Evolutionary conservation across 768 basidiomycete genomes (phyloP).

Genomic region (Lactarius tabidus): DNA sequence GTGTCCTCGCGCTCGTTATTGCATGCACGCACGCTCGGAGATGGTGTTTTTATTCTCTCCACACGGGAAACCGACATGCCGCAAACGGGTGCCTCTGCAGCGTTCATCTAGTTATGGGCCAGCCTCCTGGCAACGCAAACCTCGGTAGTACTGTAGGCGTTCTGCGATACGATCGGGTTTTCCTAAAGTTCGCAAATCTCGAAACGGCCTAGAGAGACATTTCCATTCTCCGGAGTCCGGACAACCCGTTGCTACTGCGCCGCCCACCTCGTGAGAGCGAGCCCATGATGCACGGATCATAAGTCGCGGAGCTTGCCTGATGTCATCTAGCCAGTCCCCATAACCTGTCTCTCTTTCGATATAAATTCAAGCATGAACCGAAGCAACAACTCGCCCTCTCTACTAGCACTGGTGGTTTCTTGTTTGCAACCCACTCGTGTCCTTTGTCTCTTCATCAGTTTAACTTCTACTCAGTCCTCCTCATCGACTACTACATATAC

Average conservation of each 20-base stretch:
- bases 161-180: neutral
- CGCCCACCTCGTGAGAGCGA: slow-evolving; percentile 1
- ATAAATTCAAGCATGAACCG: neutral
- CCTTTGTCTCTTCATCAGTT: neutral
- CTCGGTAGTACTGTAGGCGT: neutral
- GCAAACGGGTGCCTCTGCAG: neutral
- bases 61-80: neutral
- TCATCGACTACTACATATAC: neutral
- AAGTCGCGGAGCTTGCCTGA: slow-evolving; percentile 7
- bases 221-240: slow-evolving; percentile 9
- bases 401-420: neutral
- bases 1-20: neutral
- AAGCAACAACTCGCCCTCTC: neutral
- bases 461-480: neutral
- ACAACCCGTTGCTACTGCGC: neutral
- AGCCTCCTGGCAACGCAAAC: slow-evolving; percentile 5
- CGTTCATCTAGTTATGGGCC: neutral
- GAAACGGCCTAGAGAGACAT: neutral
- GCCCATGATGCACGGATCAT: slow-evolving; percentile 1
- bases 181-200: neutral
- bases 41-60: neutral
- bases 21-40: neutral
- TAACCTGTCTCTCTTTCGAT: neutral
- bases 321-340: neutral
- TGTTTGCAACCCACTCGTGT: neutral